phyloP scores from a whole-genome alignment of 225 moss, liverwort and hornwort species.

The Neckera pumila region DNA sequence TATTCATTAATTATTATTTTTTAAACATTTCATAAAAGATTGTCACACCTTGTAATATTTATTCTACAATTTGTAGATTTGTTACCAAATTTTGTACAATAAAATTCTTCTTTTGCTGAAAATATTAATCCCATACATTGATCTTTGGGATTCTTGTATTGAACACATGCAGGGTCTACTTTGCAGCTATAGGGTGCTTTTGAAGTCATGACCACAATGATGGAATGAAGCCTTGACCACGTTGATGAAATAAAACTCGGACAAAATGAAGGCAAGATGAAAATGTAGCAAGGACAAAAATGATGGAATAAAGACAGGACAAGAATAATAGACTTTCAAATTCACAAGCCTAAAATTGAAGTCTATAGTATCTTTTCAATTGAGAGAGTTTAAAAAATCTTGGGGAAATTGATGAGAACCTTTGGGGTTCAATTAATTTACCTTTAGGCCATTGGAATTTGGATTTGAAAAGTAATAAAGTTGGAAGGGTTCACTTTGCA shows the following conservation, averaged over 20 bases:
- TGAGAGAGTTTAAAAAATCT: too few relatives aligned
- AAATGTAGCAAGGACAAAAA: too few relatives aligned
- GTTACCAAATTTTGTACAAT: not conserved
- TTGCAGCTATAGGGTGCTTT: accelerated
- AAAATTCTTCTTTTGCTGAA: too few relatives aligned
- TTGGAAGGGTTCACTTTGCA: too few relatives aligned
- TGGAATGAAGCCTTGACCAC: not conserved
- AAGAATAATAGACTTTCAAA: too few relatives aligned
- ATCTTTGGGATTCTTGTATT: not conserved
- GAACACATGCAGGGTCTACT: not conserved
- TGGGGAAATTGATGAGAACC: too few relatives aligned
- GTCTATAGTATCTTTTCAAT: too few relatives aligned
- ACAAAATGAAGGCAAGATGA: not conserved
- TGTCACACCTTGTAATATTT: not conserved
- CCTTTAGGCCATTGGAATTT: too few relatives aligned
- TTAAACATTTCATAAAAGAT: not conserved
- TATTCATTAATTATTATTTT: not conserved
- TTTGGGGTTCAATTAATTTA: too few relatives aligned
- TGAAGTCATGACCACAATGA: not conserved
- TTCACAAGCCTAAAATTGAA: not conserved
- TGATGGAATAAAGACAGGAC: too few relatives aligned
- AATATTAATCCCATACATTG: not conserved
- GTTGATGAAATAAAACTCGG: accelerated
- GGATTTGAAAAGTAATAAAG: too few relatives aligned
- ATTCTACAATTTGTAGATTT: not conserved